These are phyloP conservation scores for Pythium guiyangense DNA, from an alignment of 352 stramenopile species.

Conservation along the genomic window DNA sequence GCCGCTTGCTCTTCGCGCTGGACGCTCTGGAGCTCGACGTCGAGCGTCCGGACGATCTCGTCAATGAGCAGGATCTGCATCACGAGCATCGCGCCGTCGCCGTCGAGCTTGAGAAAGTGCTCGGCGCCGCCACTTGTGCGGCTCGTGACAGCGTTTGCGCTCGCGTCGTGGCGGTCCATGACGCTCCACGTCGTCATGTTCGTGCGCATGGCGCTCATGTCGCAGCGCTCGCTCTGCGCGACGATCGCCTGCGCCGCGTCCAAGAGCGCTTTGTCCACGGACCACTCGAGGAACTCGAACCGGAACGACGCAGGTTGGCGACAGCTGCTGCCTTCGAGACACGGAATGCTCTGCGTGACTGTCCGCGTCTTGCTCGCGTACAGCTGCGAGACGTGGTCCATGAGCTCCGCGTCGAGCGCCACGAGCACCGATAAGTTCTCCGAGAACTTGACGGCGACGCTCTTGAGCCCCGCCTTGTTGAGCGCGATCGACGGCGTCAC, in stretches of 20 bases:
- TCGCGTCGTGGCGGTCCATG: conserved; percentile 25
- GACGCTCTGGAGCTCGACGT: conserved; percentile 49
- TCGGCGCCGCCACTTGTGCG: conserved; percentile 22
- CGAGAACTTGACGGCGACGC: conserved; percentile 70
- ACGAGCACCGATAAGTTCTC: conserved; percentile 80
- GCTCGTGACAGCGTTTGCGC: neutral
- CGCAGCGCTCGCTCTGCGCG: conserved; percentile 57
- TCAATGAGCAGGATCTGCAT: conserved; percentile 84
- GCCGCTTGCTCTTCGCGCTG: conserved; percentile 21
- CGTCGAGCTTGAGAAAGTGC: conserved; percentile 62
- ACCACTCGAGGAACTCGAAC: conserved; percentile 85
- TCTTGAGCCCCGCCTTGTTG: conserved; percentile 65
- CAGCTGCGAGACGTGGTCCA: conserved; percentile 70
- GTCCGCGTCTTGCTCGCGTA: conserved; percentile 72
- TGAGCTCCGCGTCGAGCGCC: conserved; percentile 65
- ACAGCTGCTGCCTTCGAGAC: conserved; percentile 68
- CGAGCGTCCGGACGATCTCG: conserved; percentile 56
- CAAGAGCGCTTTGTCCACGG: conserved; percentile 60
- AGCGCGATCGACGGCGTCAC: conserved; percentile 58
- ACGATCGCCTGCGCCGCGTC: conserved; percentile 68
- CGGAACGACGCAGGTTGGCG: conserved; percentile 56
- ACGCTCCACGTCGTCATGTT: conserved; percentile 43
- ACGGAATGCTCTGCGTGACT: conserved; percentile 66
- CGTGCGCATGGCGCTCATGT: conserved; percentile 68
- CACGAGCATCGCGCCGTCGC: conserved; percentile 61